phyloP scores from a whole-genome alignment of 257 asterid genomes.

The Scutellaria minor region DNA sequence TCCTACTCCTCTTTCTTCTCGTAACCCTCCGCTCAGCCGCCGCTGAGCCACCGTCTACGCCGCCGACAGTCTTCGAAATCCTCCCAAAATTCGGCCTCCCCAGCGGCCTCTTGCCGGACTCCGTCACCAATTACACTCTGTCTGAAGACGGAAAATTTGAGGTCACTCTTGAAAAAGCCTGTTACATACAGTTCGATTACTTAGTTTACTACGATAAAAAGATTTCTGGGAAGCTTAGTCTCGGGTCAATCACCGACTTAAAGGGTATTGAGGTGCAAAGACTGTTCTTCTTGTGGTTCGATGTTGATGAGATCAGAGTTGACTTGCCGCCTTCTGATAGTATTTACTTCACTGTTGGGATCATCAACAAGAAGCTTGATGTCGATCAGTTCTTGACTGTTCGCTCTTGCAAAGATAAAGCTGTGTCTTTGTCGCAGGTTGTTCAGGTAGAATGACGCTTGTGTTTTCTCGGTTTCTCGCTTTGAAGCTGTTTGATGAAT shows the following conservation, averaged over 20 bases:
- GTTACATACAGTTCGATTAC: constrained; percentile 84
- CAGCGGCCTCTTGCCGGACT: constrained; percentile 82
- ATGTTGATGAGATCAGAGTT: constrained; percentile 84
- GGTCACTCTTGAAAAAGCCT: constrained; percentile 63
- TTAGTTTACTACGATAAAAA: constrained; percentile 72
- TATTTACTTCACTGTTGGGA: constrained; percentile 83
- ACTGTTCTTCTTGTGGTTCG: constrained; percentile 79
- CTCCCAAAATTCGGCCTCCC: constrained; percentile 78
- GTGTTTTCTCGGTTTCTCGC: background rate
- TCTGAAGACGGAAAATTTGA: constrained; percentile 75
- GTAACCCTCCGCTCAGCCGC: constrained; percentile 31
- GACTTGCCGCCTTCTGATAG: constrained; percentile 83
- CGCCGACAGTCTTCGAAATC: constrained; percentile 67
- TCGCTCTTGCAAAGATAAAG: constrained; percentile 73
- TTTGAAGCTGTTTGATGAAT: background rate
- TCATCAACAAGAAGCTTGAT: constrained; percentile 84
- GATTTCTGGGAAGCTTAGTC: constrained; percentile 70
- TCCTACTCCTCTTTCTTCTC: constrained; percentile 30
- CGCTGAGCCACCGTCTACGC: constrained; percentile 30
- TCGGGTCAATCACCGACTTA: constrained; percentile 70
- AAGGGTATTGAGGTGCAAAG: constrained; percentile 84
- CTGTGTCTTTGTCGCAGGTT: constrained; percentile 45
- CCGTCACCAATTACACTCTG: constrained; percentile 69
- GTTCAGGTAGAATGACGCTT: constrained; percentile 53
- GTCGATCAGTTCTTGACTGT: constrained; percentile 73